Percentiles rank a stretch among this genome's conserved stretches.
Evolutionary conservation across 2,329 filamentous ascomycete genomes (phyloP).

Genomic region (Alternaria sp.): DNA sequence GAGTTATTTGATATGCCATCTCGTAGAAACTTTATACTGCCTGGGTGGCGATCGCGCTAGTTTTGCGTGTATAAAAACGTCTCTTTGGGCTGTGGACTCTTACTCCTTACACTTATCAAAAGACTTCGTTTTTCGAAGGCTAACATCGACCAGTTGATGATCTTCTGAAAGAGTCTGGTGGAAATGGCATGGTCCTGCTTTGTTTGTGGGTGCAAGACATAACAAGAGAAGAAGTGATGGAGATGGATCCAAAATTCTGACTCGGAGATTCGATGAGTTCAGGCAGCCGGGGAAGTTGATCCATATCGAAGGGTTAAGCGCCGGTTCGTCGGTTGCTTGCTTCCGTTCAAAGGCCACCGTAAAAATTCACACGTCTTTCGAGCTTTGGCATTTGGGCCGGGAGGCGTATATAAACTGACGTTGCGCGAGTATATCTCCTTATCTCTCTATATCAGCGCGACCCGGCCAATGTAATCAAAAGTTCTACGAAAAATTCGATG

Average conservation of each 20-base stretch:
- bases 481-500: too few species aligned
- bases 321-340: not conserved
- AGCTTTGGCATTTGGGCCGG: too few species aligned
- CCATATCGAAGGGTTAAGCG: fast-evolving
- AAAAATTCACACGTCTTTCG: too few species aligned
- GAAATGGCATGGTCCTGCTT: not conserved
- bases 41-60: not conserved
- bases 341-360: too few species aligned
- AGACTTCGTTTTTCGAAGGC: too few species aligned
- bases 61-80: not conserved
- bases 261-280: not conserved
- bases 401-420: too few species aligned
- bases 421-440: too few species aligned
- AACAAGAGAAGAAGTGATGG: too few species aligned
- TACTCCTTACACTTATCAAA: not conserved
- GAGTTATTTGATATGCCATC: not conserved
- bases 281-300: not conserved
- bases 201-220: not conserved
- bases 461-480: too few species aligned
- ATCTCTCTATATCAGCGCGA: too few species aligned
- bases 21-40: not conserved
- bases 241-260: too few species aligned
- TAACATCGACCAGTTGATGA: too few species aligned
- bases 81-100: fast-evolving
- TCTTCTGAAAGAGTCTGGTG: not conserved